These are phyloP conservation scores for Lachnellula willkommii DNA, from an alignment of 2,329 filamentous ascomycete genomes.

Conservation along the genomic window DNA sequence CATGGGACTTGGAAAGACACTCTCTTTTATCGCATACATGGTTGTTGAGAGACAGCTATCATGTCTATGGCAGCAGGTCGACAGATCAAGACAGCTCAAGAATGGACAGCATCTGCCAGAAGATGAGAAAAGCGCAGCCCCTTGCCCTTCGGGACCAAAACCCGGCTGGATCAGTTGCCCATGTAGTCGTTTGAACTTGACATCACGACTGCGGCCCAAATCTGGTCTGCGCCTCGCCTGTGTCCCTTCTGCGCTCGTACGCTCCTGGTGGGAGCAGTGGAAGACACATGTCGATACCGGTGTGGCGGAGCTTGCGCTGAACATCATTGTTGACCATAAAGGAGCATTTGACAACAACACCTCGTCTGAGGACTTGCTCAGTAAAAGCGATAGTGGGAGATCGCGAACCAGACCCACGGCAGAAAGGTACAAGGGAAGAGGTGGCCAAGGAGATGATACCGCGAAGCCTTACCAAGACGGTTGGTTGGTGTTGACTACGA, in stretches of 20 bases:
- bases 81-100: neutral
- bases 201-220: constrained; percentile 8
- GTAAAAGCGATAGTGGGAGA: neutral
- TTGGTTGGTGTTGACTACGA: constrained; percentile 12
- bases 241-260: constrained; percentile 12
- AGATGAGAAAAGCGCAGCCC: neutral
- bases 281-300: constrained; percentile 7
- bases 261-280: constrained; percentile 13
- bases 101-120: constrained; percentile 8
- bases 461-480: constrained; percentile 7
- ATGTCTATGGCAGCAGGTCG: constrained; percentile 7
- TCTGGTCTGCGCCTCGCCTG: constrained; percentile 12
- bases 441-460: constrained; percentile 1
- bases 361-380: neutral
- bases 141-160: neutral
- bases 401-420: neutral
- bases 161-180: constrained; percentile 17
- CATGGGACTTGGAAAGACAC: constrained; percentile 38
- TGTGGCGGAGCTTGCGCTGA: constrained; percentile 1
- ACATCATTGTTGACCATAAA: constrained; percentile 9
- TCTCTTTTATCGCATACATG: too few species aligned
- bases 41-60: constrained; percentile 11
- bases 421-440: neutral
- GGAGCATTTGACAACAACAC: neutral
- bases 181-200: constrained; percentile 5